phyloP scores from a whole-genome alignment of 192 early-diverging fungal species.

The Coemansia sp. region DNA sequence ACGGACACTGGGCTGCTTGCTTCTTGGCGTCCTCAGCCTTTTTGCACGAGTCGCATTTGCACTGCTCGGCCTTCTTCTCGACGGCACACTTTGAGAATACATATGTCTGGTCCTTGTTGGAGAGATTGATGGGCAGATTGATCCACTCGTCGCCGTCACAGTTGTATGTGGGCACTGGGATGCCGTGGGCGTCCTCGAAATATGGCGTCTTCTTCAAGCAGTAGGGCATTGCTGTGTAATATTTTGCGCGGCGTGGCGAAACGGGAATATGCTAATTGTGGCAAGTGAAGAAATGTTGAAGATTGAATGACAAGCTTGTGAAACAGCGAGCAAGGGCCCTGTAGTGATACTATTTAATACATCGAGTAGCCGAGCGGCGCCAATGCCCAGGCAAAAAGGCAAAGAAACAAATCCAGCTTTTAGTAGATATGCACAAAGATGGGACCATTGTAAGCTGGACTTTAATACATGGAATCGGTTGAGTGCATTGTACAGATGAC shows the following conservation, averaged over 20 bases:
- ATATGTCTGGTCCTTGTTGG: constrained; percentile 48
- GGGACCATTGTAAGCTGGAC: constrained; percentile 11
- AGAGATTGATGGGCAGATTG: constrained; percentile 52
- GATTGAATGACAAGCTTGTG: background rate
- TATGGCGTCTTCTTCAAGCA: constrained; percentile 52
- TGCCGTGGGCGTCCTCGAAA: constrained; percentile 31
- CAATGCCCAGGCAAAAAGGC: constrained; percentile 1
- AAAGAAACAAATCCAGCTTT: constrained; percentile 1
- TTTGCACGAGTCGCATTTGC: constrained; percentile 38
- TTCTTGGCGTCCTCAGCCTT: constrained; percentile 29
- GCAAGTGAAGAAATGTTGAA: background rate
- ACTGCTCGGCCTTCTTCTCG: constrained; percentile 32
- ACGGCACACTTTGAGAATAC: constrained; percentile 43
- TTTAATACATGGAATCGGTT: constrained; percentile 4
- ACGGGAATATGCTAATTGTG: background rate
- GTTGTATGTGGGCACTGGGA: constrained; percentile 49
- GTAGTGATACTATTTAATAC: constrained; percentile 16
- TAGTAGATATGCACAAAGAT: constrained; percentile 19
- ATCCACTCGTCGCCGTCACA: constrained; percentile 55
- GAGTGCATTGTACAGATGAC: constrained; percentile 12
- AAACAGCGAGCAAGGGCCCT: constrained; percentile 7
- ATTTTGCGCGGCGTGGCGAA: constrained; percentile 4
- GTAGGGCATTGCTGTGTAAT: constrained; percentile 36
- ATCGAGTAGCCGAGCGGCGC: background rate
- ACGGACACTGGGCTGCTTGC: constrained; percentile 31